Evolutionary conservation across 805 yeast species (phyloP).

Genomic region (Candida boleticola): DNA sequence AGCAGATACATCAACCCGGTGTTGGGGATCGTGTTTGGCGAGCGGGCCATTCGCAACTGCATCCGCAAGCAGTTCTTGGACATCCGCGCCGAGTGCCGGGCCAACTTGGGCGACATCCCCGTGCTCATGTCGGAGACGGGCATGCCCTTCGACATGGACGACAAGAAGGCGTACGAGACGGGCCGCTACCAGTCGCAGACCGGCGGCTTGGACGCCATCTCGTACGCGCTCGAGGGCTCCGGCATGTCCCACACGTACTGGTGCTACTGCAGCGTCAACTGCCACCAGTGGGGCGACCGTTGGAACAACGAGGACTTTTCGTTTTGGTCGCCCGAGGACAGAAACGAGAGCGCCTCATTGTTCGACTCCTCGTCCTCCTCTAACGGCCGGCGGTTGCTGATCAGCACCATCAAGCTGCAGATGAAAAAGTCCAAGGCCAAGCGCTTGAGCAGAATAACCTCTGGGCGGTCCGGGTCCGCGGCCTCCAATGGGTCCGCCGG

Average conservation of each 20-base stretch:
- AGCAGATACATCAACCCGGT: constrained; percentile 71
- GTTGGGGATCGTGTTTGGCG: constrained; percentile 79
- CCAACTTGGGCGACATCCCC: constrained; percentile 68
- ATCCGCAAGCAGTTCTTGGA: constrained; percentile 65
- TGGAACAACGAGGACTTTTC: constrained; percentile 97
- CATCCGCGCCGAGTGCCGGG: constrained; percentile 62
- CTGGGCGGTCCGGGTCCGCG: neutral
- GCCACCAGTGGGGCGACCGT: constrained; percentile 82
- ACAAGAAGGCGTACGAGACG: constrained; percentile 61
- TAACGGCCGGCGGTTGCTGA: constrained; percentile 3
- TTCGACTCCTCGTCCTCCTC: neutral
- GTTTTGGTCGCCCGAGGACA: constrained; percentile 72
- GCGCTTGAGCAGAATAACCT: neutral
- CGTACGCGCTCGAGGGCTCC: constrained; percentile 73
- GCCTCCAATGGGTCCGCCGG: neutral
- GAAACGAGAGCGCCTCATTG: constrained; percentile 18
- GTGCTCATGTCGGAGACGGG: constrained; percentile 92
- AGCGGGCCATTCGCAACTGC: constrained; percentile 69
- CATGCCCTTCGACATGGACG: constrained; percentile 94
- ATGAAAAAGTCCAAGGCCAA: neutral
- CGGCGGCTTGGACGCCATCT: constrained; percentile 78
- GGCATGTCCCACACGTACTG: constrained; percentile 76
- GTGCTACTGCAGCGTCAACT: constrained; percentile 75
- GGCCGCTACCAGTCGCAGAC: constrained; percentile 76
- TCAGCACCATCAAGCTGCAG: constrained; percentile 4